Conservation (phyloP, 352 stramenopile genomes). For the Phytophthora quininea region DNA sequence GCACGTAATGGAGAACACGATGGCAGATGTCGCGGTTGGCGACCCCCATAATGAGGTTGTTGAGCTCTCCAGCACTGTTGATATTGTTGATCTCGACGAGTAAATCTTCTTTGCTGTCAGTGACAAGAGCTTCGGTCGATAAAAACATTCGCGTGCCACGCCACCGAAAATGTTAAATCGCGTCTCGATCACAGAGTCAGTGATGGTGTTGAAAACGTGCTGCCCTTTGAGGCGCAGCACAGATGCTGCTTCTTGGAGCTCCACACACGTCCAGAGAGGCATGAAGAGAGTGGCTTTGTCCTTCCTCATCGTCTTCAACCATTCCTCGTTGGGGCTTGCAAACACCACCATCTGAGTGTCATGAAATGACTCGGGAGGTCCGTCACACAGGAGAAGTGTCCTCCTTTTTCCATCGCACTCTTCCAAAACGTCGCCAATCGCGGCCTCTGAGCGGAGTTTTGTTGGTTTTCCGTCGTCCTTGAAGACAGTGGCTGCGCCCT, state of each 20-base stretch:
- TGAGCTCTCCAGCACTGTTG: background rate
- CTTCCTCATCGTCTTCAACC: slow-evolving; percentile 1
- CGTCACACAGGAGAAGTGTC: slow-evolving; percentile 9
- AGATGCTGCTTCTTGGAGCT: slow-evolving; percentile 3
- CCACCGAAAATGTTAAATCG: slow-evolving; percentile 9
- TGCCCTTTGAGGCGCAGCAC: background rate
- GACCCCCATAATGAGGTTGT: background rate
- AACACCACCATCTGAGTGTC: slow-evolving; percentile 3
- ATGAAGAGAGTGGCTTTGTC: slow-evolving; percentile 1
- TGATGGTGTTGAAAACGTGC: background rate
- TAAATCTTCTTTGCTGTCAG: background rate
- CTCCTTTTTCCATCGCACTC: background rate
- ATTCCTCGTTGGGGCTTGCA: slow-evolving; percentile 1
- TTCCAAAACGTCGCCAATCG: background rate
- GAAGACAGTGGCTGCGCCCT: background rate
- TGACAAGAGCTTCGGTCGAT: background rate
- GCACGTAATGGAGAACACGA: slow-evolving; percentile 1
- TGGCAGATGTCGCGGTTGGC: background rate
- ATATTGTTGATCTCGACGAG: background rate
- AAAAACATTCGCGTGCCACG: background rate
- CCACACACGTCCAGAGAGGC: slow-evolving; percentile 9
- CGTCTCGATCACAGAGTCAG: background rate
- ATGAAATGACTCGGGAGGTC: background rate
- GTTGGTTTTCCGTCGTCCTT: slow-evolving; percentile 2
- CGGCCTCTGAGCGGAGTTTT: background rate